A percentile compares a stretch with the other conserved stretches of the same genome.
These are phyloP conservation scores for Phytophthora aleatoria DNA, from an alignment of 352 stramenopile genomes.

Conservation along the genomic window DNA sequence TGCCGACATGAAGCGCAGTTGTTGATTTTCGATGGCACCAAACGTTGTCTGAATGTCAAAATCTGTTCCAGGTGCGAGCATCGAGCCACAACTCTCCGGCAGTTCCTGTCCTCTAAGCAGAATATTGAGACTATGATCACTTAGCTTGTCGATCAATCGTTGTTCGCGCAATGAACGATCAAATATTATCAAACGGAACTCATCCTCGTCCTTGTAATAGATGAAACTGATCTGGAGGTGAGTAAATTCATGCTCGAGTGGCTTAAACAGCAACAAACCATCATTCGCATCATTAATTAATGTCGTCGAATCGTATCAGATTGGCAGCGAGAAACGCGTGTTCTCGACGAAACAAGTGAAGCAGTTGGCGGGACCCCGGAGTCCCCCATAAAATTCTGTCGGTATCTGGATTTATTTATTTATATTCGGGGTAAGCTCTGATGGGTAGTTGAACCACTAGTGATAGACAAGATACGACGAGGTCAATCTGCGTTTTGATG, in stretches of 20 bases:
- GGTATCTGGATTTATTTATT: too few relatives aligned
- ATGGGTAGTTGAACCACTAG: too few relatives aligned
- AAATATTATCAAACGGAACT: slow-evolving; percentile 20
- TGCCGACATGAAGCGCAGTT: slow-evolving; percentile 16
- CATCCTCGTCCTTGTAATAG: slow-evolving; percentile 13
- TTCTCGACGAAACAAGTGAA: too few relatives aligned
- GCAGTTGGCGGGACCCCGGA: too few relatives aligned
- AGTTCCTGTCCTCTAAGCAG: slow-evolving; percentile 3
- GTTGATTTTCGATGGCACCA: slow-evolving; percentile 14
- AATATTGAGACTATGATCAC: background rate
- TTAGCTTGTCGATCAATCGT: slow-evolving; percentile 16
- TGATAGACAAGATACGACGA: too few relatives aligned
- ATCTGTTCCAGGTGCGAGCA: slow-evolving; percentile 13
- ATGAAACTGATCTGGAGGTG: slow-evolving; percentile 28
- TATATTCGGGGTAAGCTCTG: too few relatives aligned
- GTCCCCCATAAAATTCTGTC: too few relatives aligned
- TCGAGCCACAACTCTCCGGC: background rate
- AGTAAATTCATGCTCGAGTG: slow-evolving; percentile 13
- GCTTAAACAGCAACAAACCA: slow-evolving; percentile 22
- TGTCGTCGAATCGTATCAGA: background rate
- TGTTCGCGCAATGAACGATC: slow-evolving; percentile 12
- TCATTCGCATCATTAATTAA: too few relatives aligned
- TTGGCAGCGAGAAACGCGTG: background rate
- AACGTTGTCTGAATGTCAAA: slow-evolving; percentile 24
- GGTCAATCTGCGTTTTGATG: too few relatives aligned